Conservation (phyloP, 345 rosid species). For the Aquilaria yunnanensis region DNA sequence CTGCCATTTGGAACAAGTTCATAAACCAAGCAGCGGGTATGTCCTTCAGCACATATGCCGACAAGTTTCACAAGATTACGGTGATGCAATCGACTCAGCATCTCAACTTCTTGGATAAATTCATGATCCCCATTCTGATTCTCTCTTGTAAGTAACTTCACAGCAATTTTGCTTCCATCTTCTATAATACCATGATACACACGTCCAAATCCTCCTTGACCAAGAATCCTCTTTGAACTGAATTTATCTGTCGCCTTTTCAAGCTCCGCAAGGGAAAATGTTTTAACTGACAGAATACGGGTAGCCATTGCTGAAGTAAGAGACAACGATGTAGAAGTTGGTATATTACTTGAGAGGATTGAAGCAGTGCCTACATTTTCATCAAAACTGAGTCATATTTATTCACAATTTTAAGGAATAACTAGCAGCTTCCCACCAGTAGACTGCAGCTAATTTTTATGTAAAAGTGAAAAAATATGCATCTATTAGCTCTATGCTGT, state of each 20-base stretch:
- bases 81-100: slow-evolving; percentile 98
- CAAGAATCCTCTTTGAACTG: slow-evolving; percentile 79
- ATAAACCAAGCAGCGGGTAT: slow-evolving; percentile 79
- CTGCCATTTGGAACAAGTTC: slow-evolving; percentile 96
- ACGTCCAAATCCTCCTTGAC: slow-evolving; percentile 99
- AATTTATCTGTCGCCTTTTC: slow-evolving; percentile 89
- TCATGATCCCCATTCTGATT: slow-evolving; percentile 90
- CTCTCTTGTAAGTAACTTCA: slow-evolving; percentile 80
- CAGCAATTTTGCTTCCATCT: slow-evolving; percentile 85
- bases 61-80: slow-evolving; percentile 94
- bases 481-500: too few species aligned
- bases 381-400: not conserved
- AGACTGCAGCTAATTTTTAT: not conserved
- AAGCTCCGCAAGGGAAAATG: slow-evolving; percentile 63
- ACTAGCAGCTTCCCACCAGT: too few species aligned
- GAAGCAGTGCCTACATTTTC: slow-evolving; percentile 52
- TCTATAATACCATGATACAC: slow-evolving; percentile 77
- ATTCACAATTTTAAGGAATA: too few species aligned
- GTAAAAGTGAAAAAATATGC: too few species aligned
- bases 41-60: slow-evolving; percentile 93
- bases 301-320: slow-evolving; percentile 77
- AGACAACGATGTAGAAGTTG: slow-evolving; percentile 75
- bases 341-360: slow-evolving; percentile 53
- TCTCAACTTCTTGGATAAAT: slow-evolving; percentile 96
- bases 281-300: slow-evolving; percentile 74